Evolutionary conservation across 2,329 filamentous ascomycete species (phyloP), one percentile per base, ranked within the genome.

Genomic region (Parafenestella ontariensis): DNA sequence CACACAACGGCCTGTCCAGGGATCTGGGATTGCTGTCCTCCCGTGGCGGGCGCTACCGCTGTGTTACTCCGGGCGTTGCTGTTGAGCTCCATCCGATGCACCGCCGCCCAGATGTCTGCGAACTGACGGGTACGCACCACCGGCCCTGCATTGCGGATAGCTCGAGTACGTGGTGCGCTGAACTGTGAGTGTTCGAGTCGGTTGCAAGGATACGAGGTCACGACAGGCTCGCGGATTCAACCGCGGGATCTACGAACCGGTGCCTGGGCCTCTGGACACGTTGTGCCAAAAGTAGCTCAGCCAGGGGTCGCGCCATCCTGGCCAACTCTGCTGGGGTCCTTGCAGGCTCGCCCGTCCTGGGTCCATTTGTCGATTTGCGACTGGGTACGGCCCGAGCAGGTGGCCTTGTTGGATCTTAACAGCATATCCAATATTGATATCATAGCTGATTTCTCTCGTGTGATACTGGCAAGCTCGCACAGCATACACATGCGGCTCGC

Each of bases 241-340:
- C 66, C 68, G 71, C 71, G 66, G 66, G 71, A 75, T 75, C 72
- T 72, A 66, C 71, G 67, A 75, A 74, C 71, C 66, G 66, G 66
- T 71, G 67, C 68, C 65, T 66, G 66, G 65, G 65, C 65, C 60
- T 67, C 59, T 65, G 60, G 59, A 69, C 68, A 72, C 70, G 68
- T 71, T 70, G 67, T 71, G 65, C 66, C 67, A 72, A 69, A 72
- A 71, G 65, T 66, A 69, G 65, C 52, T 47, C 52, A 54, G 58
- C 49, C 61, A 50, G 63, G 71, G 68, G 57, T 56, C 55, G 60
- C 52, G 58, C 49, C 49, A 48, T 50, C 51, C 53, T 61, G 52
- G 54, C 57, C 49, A 48, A n/a, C 45, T 51, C 49, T 51, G 51
- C 53, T 52, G 43, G 46, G 58, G 54, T 52, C 56, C 51, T 59